Conservation (phyloP, 371 early-diverging fungal genomes). For the Mortierella sp. region DNA sequence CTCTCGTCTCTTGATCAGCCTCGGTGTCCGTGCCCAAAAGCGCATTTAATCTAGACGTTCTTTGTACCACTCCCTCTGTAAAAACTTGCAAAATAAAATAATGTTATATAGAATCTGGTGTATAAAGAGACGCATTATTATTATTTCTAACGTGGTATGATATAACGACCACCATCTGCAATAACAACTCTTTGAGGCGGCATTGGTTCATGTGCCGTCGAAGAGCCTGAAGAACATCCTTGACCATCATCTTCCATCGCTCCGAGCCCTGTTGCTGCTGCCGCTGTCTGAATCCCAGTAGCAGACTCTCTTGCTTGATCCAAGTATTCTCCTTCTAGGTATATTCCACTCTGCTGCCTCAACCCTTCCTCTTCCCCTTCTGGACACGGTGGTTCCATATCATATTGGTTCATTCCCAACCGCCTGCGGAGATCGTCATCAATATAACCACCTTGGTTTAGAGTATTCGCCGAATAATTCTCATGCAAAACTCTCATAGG, state of each 20-base stretch:
- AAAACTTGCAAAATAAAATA: slow-evolving; percentile 10
- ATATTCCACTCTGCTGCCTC: background rate
- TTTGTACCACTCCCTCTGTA: background rate
- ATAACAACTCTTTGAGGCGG: background rate
- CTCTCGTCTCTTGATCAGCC: slow-evolving; percentile 66
- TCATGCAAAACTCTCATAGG: slow-evolving; percentile 50
- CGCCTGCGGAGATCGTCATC: slow-evolving; percentile 42
- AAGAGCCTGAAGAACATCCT: slow-evolving; percentile 7
- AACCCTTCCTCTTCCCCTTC: background rate
- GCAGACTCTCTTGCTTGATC: background rate
- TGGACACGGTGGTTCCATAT: background rate
- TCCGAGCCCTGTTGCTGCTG: background rate
- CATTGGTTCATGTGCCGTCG: slow-evolving; percentile 13
- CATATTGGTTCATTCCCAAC: slow-evolving; percentile 15
- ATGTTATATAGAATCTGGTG: background rate
- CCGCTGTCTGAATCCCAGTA: background rate
- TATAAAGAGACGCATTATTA: no score
- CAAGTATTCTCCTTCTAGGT: background rate
- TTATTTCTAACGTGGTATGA: background rate
- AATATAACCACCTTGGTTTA: slow-evolving; percentile 18
- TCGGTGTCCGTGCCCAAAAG: slow-evolving; percentile 54
- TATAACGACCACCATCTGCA: slow-evolving; percentile 1
- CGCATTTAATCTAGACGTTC: slow-evolving; percentile 29
- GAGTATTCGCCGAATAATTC: slow-evolving; percentile 22
- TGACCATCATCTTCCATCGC: background rate